Conservation (phyloP, 345 rosid genomes). For the Noccaea bulbosa region DNA sequence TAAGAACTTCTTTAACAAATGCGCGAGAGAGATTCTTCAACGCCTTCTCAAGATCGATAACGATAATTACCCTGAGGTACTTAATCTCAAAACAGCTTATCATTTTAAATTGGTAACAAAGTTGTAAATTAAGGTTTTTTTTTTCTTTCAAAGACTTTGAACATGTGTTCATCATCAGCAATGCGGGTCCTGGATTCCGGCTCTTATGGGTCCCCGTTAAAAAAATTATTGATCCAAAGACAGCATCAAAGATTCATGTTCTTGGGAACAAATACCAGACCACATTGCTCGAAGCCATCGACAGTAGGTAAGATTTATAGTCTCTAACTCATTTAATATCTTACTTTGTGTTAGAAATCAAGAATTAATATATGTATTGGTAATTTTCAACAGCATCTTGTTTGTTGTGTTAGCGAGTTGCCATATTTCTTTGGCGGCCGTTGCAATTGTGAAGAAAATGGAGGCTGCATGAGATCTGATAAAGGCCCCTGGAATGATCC, state of each 20-base stretch:
- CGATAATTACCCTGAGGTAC: conserved; percentile 91
- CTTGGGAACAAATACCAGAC: conserved; percentile 87
- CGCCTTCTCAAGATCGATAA: conserved; percentile 80
- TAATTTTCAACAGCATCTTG: conserved; percentile 5
- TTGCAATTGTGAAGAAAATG: conserved; percentile 83
- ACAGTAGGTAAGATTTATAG: conserved; percentile 57
- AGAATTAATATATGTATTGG: neutral
- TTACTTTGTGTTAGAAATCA: neutral
- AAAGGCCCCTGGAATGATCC: conserved; percentile 99
- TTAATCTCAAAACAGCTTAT: neutral
- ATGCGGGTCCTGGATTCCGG: conserved; percentile 93
- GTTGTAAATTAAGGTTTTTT: neutral
- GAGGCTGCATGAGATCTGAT: conserved; percentile 95
- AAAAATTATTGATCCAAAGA: conserved; percentile 83
- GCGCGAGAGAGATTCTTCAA: conserved; percentile 77
- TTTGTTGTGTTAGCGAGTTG: conserved; percentile 66
- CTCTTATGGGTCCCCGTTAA: conserved; percentile 85
- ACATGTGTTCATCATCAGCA: conserved; percentile 96
- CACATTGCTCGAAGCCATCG: conserved; percentile 90
- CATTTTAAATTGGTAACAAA: neutral
- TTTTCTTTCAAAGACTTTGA: conserved; percentile 59
- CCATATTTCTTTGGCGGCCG: conserved; percentile 90
- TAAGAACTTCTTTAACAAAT: conserved; percentile 79
- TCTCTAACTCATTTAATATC: conserved; percentile 1
- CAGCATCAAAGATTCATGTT: conserved; percentile 89